phyloP scores from a whole-genome alignment of 108 stramenopile genomes.

The Nitzschia putrida region DNA sequence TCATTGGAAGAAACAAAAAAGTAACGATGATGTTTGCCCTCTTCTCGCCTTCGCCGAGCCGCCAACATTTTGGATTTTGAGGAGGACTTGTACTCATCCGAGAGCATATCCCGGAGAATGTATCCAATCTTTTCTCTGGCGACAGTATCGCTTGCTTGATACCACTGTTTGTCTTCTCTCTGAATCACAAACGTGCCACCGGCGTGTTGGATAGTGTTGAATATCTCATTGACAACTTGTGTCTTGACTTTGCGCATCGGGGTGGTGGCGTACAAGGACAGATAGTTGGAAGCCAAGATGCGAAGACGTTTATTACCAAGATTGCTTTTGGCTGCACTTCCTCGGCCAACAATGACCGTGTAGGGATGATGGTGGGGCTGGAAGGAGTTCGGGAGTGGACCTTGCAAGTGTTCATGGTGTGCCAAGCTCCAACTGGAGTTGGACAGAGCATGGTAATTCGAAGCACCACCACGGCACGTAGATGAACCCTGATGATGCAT shows the following conservation, averaged over 20 bases:
- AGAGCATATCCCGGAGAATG: conserved; percentile 19
- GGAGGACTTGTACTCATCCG: conserved; percentile 20
- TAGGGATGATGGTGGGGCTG: not conserved
- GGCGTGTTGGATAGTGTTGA: conserved; percentile 8
- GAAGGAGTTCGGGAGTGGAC: too few species aligned
- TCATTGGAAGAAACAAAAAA: too few species aligned
- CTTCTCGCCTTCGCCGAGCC: not conserved
- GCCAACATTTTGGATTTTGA: conserved; percentile 22
- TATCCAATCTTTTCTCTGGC: conserved; percentile 32
- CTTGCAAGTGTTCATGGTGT: too few species aligned
- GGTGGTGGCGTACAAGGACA: conserved; percentile 10
- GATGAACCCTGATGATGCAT: too few species aligned
- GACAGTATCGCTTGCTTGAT: conserved; percentile 13
- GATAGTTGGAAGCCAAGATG: conserved; percentile 11
- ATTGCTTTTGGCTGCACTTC: not conserved
- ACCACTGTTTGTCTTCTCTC: conserved; percentile 10
- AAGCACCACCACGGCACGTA: too few species aligned
- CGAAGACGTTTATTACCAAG: conserved; percentile 17
- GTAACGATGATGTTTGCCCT: not conserved
- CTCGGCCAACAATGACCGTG: conserved; percentile 23
- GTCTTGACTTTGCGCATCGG: conserved; percentile 1
- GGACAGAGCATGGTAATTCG: too few species aligned
- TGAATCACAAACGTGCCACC: conserved; percentile 25
- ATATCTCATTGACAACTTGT: conserved; percentile 16
- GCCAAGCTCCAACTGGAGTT: too few species aligned